phyloP scores from a whole-genome alignment of 441 rosid genomes.

The Adansonia madagascariensis region DNA sequence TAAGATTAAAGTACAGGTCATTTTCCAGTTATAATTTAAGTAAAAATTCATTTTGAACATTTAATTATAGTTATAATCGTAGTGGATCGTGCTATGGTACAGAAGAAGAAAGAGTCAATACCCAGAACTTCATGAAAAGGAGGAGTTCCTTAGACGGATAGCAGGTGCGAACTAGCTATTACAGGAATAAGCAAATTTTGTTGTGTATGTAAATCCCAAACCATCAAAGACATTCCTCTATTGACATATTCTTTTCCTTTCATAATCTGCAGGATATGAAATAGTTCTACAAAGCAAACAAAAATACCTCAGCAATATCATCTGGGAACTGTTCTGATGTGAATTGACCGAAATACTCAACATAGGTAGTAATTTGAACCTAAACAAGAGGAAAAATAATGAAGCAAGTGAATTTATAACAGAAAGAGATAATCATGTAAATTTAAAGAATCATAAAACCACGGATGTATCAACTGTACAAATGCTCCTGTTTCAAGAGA shows the following conservation, averaged over 20 bases:
- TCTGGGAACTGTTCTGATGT: conserved; percentile 95
- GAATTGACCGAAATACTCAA: conserved; percentile 92
- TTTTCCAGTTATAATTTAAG: not conserved
- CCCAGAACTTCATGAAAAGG: conserved; percentile 91
- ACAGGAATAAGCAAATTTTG: conserved; percentile 31
- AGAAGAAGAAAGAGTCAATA: conserved; percentile 43
- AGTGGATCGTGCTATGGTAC: not conserved
- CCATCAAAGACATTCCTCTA: not conserved
- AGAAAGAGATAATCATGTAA: conserved; percentile 21
- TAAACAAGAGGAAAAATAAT: conserved; percentile 32
- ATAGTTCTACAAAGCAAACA: conserved; percentile 21
- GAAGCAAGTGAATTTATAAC: conserved; percentile 14
- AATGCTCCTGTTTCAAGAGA: not conserved
- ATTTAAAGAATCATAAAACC: not conserved
- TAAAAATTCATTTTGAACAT: conserved; percentile 5
- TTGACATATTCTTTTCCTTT: conserved; percentile 2
- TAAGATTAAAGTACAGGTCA: conserved; percentile 26
- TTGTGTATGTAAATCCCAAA: conserved; percentile 24
- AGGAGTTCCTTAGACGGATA: conserved; percentile 86
- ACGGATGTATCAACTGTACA: not conserved
- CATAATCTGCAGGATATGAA: conserved; percentile 3
- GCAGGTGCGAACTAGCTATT: conserved; percentile 82
- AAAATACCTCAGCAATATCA: conserved; percentile 86
- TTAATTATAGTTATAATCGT: conserved; percentile 18
- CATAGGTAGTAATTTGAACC: conserved; percentile 95